Percentiles rank a stretch among this genome's conserved stretches.
Evolutionary conservation across 1,284 basidiomycete species (phyloP).

Genomic region (Irpex lacteus): DNA sequence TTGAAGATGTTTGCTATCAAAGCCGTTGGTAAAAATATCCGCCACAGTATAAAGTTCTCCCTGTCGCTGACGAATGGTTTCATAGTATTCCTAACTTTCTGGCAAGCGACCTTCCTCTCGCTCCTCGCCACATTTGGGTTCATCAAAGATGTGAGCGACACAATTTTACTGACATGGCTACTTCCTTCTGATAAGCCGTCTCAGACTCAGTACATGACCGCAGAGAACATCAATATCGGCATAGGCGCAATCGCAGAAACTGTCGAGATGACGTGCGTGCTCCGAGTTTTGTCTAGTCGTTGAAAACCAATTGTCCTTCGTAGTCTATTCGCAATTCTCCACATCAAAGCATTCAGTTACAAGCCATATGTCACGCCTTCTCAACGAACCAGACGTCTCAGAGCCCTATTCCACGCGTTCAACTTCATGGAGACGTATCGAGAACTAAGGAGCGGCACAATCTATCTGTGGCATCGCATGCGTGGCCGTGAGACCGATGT

Average conservation of each 20-base stretch:
- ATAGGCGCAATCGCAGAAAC: slow-evolving; percentile 69
- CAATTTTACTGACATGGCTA: slow-evolving; percentile 3
- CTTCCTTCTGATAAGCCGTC: not conserved
- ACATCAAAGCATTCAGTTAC: slow-evolving; percentile 76
- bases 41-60: not conserved
- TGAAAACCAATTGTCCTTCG: not conserved
- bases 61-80: not conserved
- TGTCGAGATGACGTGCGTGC: slow-evolving; percentile 72
- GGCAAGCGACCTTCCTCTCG: slow-evolving; percentile 69
- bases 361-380: slow-evolving; percentile 49
- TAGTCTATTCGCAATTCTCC: slow-evolving; percentile 67
- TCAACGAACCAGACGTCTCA: slow-evolving; percentile 45
- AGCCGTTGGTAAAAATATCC: slow-evolving; percentile 52
- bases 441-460: slow-evolving; percentile 53
- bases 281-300: not conserved
- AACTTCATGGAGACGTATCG: slow-evolving; percentile 65
- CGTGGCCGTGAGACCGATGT: slow-evolving; percentile 49
- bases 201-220: slow-evolving; percentile 67
- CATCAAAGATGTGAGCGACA: slow-evolving; percentile 58
- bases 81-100: slow-evolving; percentile 76
- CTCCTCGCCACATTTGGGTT: slow-evolving; percentile 59
- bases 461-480: slow-evolving; percentile 52
- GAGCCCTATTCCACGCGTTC: slow-evolving; percentile 59
- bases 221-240: slow-evolving; percentile 73
- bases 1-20: slow-evolving; percentile 75